Percentiles rank a stretch among this genome's conserved stretches.
phyloP scores from a whole-genome alignment of 352 stramenopile genomes.

The Phytophthora litchii region DNA sequence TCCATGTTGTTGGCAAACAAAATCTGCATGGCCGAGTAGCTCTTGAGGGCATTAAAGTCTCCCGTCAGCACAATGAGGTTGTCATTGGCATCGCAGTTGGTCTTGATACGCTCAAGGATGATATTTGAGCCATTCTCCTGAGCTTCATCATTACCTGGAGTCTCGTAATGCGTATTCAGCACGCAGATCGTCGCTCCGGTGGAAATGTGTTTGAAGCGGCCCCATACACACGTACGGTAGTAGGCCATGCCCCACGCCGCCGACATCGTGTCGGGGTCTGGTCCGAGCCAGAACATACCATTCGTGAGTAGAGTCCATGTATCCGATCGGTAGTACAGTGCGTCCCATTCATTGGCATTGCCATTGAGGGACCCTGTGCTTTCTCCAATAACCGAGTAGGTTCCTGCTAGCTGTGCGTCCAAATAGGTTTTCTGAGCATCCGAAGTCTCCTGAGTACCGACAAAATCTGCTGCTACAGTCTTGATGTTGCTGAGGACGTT shows the following conservation, averaged over 20 bases:
- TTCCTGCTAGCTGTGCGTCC: slow-evolving; percentile 53
- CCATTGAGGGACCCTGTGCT: slow-evolving; percentile 68
- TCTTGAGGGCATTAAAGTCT: slow-evolving; percentile 76
- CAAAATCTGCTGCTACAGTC: slow-evolving; percentile 62
- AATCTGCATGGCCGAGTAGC: slow-evolving; percentile 69
- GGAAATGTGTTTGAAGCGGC: slow-evolving; percentile 73
- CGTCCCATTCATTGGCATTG: slow-evolving; percentile 57
- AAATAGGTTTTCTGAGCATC: slow-evolving; percentile 70
- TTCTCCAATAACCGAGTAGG: slow-evolving; percentile 68
- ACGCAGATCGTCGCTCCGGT: slow-evolving; percentile 70
- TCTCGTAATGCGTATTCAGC: slow-evolving; percentile 87
- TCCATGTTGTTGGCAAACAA: slow-evolving; percentile 53
- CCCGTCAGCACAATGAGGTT: slow-evolving; percentile 68
- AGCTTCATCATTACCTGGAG: slow-evolving; percentile 70
- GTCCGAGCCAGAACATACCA: slow-evolving; percentile 76
- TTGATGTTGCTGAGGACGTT: slow-evolving; percentile 69
- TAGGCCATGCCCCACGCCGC: slow-evolving; percentile 71
- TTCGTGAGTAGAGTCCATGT: slow-evolving; percentile 65
- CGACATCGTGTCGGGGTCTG: slow-evolving; percentile 55
- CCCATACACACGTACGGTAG: slow-evolving; percentile 74
- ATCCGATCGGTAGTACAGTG: slow-evolving; percentile 65
- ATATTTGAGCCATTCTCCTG: slow-evolving; percentile 74
- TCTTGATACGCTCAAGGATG: slow-evolving; percentile 55
- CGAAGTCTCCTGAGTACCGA: slow-evolving; percentile 84
- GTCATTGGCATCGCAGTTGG: slow-evolving; percentile 58